Evolutionary conservation across 2,329 filamentous ascomycete species (phyloP).

Genomic region (Cladosporium sp.): DNA sequence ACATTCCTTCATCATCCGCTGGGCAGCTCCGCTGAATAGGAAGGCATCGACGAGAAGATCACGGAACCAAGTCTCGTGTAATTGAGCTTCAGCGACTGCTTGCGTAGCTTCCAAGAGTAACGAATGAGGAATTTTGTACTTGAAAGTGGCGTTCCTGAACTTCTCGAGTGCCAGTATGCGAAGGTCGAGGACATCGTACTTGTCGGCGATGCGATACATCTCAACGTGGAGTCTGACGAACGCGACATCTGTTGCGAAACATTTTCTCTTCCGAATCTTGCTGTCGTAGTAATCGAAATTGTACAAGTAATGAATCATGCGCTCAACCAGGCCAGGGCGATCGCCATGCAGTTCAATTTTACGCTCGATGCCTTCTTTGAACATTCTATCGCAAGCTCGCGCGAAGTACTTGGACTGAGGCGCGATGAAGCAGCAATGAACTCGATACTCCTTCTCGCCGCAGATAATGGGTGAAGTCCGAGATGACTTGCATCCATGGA

Average conservation of each 20-base stretch:
- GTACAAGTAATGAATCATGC: slow-evolving; percentile 18
- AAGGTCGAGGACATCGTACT: slow-evolving; percentile 15
- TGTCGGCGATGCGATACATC: slow-evolving; percentile 17
- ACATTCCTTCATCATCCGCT: too few relatives aligned
- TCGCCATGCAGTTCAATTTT: slow-evolving; percentile 15
- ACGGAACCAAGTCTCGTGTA: neutral
- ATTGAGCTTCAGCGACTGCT: neutral
- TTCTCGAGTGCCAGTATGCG: slow-evolving; percentile 11
- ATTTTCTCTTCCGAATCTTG: neutral
- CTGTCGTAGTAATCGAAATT: slow-evolving; percentile 12
- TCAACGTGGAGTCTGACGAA: neutral
- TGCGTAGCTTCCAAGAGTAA: neutral
- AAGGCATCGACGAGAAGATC: neutral
- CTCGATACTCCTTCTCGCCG: slow-evolving; percentile 8
- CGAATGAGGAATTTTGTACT: too few relatives aligned
- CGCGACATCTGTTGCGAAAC: neutral
- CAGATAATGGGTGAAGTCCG: slow-evolving; percentile 13
- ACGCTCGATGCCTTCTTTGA: neutral
- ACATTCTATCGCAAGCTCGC: neutral
- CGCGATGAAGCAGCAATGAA: slow-evolving; percentile 8
- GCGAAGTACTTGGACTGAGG: slow-evolving; percentile 14
- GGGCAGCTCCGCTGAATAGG: neutral
- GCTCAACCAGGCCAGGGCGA: slow-evolving; percentile 3
- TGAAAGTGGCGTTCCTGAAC: slow-evolving; percentile 1
- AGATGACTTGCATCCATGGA: neutral